phyloP scores from a whole-genome alignment of 192 early-diverging fungal species.

The Podila epicladia region DNA sequence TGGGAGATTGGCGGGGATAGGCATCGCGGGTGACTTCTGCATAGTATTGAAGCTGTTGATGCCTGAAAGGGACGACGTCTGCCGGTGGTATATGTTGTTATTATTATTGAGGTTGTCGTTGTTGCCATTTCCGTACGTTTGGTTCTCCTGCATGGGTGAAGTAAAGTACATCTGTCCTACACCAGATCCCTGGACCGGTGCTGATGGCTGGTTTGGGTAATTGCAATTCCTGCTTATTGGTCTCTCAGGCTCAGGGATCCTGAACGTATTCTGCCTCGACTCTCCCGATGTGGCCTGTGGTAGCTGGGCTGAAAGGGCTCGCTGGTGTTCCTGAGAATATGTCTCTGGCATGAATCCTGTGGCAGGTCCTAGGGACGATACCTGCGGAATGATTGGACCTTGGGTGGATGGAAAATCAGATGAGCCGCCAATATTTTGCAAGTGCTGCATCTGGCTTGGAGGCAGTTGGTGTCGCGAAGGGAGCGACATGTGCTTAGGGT shows the following conservation, averaged over 20 bases:
- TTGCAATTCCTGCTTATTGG: not conserved
- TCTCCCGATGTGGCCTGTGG: not conserved
- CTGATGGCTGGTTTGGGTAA: not conserved
- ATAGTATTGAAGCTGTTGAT: slow-evolving; percentile 9
- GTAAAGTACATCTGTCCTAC: slow-evolving; percentile 9
- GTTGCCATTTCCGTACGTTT: not conserved
- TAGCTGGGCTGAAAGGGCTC: slow-evolving; percentile 13
- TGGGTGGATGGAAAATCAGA: not conserved
- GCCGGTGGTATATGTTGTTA: slow-evolving; percentile 1
- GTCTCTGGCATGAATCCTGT: slow-evolving; percentile 38
- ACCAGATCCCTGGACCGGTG: not conserved
- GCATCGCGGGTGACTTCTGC: slow-evolving; percentile 14
- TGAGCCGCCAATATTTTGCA: slow-evolving; percentile 8
- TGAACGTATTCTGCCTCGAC: too few species aligned
- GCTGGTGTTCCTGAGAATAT: slow-evolving; percentile 42
- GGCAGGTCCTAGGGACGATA: slow-evolving; percentile 23
- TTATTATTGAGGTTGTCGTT: not conserved
- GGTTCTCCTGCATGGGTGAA: slow-evolving; percentile 11
- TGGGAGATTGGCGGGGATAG: slow-evolving; percentile 7
- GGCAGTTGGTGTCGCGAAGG: slow-evolving; percentile 25
- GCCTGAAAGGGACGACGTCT: slow-evolving; percentile 8
- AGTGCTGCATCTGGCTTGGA: slow-evolving; percentile 18
- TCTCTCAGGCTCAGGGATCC: not conserved
- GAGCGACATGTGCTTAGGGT: slow-evolving; percentile 20
- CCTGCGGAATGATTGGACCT: not conserved